Conservation (phyloP, 805 yeast genomes). For the Metschnikowia arizonensis region DNA sequence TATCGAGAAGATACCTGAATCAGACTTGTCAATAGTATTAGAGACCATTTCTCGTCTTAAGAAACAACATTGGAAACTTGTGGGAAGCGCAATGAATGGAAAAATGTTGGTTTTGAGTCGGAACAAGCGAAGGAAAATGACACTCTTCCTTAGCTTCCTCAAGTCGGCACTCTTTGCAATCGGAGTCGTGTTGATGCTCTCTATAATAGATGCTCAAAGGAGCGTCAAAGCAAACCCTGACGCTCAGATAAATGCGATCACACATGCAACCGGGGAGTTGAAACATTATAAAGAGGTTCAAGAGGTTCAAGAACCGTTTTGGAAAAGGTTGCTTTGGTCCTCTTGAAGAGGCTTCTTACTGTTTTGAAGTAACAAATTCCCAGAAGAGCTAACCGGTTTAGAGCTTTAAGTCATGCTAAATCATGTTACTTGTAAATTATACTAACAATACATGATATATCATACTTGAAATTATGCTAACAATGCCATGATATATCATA, state of each 20-base stretch:
- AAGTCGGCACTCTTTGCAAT: conserved; percentile 25
- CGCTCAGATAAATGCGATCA: background rate
- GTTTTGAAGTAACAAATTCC: background rate
- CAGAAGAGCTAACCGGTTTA: background rate
- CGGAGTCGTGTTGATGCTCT: conserved; percentile 23
- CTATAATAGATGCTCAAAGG: background rate
- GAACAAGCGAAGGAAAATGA: background rate
- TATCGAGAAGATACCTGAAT: conserved; percentile 33
- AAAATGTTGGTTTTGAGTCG: conserved; percentile 18
- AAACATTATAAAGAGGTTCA: background rate
- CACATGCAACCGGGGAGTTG: background rate
- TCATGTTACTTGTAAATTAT: background rate
- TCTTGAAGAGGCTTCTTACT: background rate
- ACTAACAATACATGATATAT: no score
- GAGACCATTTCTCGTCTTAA: conserved; percentile 41
- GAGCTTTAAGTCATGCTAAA: background rate
- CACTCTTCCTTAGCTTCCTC: conserved; percentile 5
- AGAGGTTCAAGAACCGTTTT: background rate
- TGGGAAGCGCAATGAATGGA: conserved; percentile 42
- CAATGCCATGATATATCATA: no score
- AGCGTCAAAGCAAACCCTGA: background rate
- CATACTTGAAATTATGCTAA: no score
- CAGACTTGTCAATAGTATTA: conserved; percentile 31
- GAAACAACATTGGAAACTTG: conserved; percentile 47
- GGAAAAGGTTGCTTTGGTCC: conserved; percentile 7